phyloP scores from a whole-genome alignment of 306 rosid genomes.

The Malus asiatica region DNA sequence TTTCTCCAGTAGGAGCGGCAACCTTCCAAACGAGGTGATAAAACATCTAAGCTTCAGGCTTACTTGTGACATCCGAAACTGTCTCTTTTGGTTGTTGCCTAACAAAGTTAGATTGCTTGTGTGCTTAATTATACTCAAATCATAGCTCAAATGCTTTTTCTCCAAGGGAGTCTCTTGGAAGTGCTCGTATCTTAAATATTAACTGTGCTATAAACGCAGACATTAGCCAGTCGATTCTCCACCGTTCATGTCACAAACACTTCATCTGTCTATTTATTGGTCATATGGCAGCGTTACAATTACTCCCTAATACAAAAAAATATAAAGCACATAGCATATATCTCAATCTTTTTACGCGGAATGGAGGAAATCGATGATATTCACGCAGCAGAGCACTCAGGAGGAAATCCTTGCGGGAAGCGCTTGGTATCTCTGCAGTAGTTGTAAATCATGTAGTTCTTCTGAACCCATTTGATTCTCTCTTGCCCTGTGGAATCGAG shows the following conservation, averaged over 20 bases:
- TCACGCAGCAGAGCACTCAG: neutral
- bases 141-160: neutral
- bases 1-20: neutral
- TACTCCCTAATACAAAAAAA: neutral
- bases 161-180: too few relatives aligned
- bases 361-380: neutral
- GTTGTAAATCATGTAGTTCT: slow-evolving; percentile 16
- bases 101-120: neutral
- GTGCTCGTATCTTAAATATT: neutral
- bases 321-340: neutral
- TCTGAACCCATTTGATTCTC: slow-evolving; percentile 7
- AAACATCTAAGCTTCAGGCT: neutral
- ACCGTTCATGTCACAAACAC: neutral
- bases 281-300: neutral
- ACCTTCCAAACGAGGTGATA: neutral
- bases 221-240: neutral
- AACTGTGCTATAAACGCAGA: neutral
- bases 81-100: neutral
- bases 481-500: neutral
- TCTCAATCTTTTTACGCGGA: neutral
- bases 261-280: neutral
- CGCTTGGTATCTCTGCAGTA: slow-evolving; percentile 9
- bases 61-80: neutral
- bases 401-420: slow-evolving; percentile 9
- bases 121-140: neutral